A percentile compares a stretch with the other conserved stretches of the same genome.
These are phyloP conservation scores for Aureoboletus auriporus DNA, from an alignment of 768 basidiomycete species.

Conservation along the genomic window DNA sequence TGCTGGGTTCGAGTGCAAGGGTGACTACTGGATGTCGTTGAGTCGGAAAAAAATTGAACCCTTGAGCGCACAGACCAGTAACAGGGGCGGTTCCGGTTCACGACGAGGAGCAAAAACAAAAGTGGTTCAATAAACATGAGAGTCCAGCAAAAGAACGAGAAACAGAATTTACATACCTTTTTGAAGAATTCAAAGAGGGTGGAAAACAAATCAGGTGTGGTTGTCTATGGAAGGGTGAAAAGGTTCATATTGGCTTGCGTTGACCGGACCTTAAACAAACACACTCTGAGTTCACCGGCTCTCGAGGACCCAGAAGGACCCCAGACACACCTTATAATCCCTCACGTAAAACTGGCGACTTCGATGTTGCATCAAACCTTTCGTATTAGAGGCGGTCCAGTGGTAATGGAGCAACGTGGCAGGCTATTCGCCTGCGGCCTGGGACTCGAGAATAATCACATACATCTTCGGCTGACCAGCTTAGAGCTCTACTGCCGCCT, in stretches of 20 bases:
- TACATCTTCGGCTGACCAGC: constrained; percentile 4
- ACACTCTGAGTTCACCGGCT: constrained; percentile 18
- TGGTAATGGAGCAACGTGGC: constrained; percentile 5
- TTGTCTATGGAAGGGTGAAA: constrained; percentile 39
- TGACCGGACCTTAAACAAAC: constrained; percentile 58
- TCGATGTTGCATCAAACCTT: constrained; percentile 2
- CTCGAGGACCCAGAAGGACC: constrained; percentile 25
- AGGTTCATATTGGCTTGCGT: constrained; percentile 48
- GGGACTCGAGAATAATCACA: not conserved
- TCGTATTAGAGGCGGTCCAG: not conserved
- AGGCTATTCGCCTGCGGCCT: constrained; percentile 2
- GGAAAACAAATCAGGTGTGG: constrained; percentile 26
- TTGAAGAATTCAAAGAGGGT: constrained; percentile 5
- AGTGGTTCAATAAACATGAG: constrained; percentile 3
- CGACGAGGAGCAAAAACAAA: constrained; percentile 2
- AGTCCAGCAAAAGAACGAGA: constrained; percentile 1
- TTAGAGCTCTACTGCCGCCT: constrained; percentile 3
- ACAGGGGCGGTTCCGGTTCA: constrained; percentile 26
- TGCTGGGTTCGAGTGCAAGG: constrained; percentile 9
- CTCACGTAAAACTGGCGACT: constrained; percentile 13
- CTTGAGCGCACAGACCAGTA: constrained; percentile 25
- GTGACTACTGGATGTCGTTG: constrained; percentile 8
- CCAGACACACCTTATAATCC: constrained; percentile 21
- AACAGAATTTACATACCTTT: constrained; percentile 8
- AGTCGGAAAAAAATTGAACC: constrained; percentile 16